Evolutionary conservation across 148 eudicot genomes (phyloP).

Genomic region (Persicaria tinctoria): DNA sequence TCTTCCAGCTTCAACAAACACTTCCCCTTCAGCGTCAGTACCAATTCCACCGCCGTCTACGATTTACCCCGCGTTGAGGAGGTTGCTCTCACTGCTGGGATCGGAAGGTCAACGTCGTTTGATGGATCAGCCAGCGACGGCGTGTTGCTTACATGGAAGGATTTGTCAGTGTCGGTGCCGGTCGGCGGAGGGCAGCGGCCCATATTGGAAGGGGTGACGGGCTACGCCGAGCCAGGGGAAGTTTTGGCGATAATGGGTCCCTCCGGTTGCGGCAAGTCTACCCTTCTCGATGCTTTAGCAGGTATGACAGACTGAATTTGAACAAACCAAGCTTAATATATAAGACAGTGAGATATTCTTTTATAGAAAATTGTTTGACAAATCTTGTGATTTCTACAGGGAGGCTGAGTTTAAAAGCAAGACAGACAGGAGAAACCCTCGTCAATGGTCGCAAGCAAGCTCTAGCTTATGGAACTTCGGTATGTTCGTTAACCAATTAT

Average conservation of each 20-base stretch:
- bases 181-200: not conserved
- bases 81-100: not conserved
- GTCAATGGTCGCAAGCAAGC: constrained; percentile 39
- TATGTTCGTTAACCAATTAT: not conserved
- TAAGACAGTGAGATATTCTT: too few species aligned
- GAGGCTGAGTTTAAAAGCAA: constrained; percentile 31
- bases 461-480: constrained; percentile 63
- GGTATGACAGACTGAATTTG: constrained; percentile 22
- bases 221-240: constrained; percentile 36
- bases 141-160: constrained; percentile 43
- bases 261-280: constrained; percentile 53
- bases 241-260: constrained; percentile 59
- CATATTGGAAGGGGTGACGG: constrained; percentile 8
- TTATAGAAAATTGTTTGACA: too few species aligned
- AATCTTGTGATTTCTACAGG: constrained; percentile 19
- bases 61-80: not conserved
- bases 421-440: constrained; percentile 39
- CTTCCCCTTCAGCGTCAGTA: constrained; percentile 23
- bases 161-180: constrained; percentile 30
- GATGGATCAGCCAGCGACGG: not conserved
- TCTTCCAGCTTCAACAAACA: constrained; percentile 6
- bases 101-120: not conserved
- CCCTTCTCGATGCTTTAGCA: constrained; percentile 47
- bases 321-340: too few species aligned
- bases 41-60: not conserved